Conservation (phyloP, 345 rosid genomes). For the Noccaea caerulescens region DNA sequence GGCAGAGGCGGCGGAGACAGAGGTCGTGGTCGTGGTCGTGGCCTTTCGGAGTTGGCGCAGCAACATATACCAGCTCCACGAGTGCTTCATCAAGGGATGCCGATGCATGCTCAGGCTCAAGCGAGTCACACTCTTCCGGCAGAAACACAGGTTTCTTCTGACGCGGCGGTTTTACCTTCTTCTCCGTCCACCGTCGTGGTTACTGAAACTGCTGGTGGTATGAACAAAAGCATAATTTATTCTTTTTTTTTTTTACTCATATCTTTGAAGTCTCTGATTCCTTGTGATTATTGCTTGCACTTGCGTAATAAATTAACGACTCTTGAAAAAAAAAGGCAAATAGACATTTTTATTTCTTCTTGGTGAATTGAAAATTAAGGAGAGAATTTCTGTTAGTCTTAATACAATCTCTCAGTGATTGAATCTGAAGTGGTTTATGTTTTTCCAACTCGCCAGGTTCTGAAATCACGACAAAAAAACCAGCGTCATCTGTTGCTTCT, state of each 20-base stretch:
- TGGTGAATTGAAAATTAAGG: not conserved
- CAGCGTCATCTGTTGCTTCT: slow-evolving; percentile 36
- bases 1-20: slow-evolving; percentile 16
- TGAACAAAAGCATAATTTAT: not conserved
- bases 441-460: slow-evolving; percentile 17
- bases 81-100: not conserved
- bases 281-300: not conserved
- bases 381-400: too few relatives aligned
- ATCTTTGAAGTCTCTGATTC: not conserved
- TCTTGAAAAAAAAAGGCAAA: not conserved
- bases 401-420: too few relatives aligned
- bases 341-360: not conserved
- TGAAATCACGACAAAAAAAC: slow-evolving; percentile 1
- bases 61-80: not conserved
- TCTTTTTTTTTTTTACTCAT: not conserved
- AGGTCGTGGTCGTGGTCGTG: slow-evolving; percentile 19
- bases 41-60: slow-evolving; percentile 1
- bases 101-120: not conserved
- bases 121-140: not conserved
- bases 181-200: slow-evolving; percentile 31
- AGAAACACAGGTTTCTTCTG: not conserved
- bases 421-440: too few relatives aligned
- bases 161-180: not conserved
- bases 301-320: not conserved
- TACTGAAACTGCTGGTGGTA: slow-evolving; percentile 36